phyloP scores from a whole-genome alignment of 2,329 filamentous ascomycete species.

The Mycosphaerelloides madeirae region DNA sequence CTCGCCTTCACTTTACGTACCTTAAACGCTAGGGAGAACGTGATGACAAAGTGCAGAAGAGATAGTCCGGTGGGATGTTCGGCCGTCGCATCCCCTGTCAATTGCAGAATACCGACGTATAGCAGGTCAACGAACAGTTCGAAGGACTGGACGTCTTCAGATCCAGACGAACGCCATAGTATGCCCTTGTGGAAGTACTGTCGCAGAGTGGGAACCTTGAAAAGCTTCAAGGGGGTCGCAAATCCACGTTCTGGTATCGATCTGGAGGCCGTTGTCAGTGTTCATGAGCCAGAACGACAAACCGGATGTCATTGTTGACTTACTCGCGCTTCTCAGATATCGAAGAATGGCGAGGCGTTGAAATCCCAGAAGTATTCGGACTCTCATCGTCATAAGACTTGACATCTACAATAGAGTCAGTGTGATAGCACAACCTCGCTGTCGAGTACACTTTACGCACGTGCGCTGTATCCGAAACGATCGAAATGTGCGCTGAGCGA shows the following conservation, averaged over 20 bases:
- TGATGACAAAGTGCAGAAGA: conserved; percentile 55
- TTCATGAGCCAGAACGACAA: too few species aligned
- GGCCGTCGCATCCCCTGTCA: conserved; percentile 58
- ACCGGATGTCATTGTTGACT: too few species aligned
- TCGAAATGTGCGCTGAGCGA: conserved; percentile 57
- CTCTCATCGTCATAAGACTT: conserved; percentile 32
- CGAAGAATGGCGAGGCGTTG: conserved; percentile 16
- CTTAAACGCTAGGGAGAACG: conserved; percentile 61
- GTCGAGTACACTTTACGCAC: conserved; percentile 40
- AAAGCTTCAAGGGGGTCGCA: conserved; percentile 48
- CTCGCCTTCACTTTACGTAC: too few species aligned
- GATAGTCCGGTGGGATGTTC: conserved; percentile 53
- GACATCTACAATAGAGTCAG: conserved; percentile 35
- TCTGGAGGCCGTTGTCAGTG: too few species aligned
- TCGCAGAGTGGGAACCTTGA: conserved; percentile 56
- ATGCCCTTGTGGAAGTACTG: conserved; percentile 64
- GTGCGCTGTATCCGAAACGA: conserved; percentile 59
- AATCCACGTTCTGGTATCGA: conserved; percentile 13
- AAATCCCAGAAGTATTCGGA: conserved; percentile 16
- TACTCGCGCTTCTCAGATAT: conserved; percentile 3
- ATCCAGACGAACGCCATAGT: conserved; percentile 56
- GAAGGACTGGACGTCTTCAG: conserved; percentile 58
- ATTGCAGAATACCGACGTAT: conserved; percentile 60
- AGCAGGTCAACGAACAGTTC: conserved; percentile 62
- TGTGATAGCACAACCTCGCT: conserved; percentile 13